Conservation (phyloP, 2,329 filamentous ascomycete species). For the Xylaria sp. region DNA sequence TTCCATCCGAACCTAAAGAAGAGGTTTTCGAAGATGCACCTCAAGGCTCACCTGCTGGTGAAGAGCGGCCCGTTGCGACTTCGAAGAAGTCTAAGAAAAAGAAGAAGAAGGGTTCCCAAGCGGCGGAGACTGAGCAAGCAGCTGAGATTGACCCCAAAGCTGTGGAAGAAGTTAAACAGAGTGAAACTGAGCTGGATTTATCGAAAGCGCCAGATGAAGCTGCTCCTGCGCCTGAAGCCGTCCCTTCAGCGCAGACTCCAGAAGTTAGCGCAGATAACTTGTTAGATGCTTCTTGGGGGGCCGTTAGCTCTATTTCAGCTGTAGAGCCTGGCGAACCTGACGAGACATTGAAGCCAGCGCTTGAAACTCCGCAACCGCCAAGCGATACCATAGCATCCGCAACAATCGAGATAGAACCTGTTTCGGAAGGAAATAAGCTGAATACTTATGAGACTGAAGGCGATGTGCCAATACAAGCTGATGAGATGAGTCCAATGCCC, state of each 20-base stretch:
- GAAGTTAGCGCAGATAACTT: neutral
- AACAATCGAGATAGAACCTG: neutral
- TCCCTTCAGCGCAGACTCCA: slow-evolving; percentile 2
- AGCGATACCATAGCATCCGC: neutral
- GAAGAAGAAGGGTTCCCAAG: slow-evolving; percentile 25
- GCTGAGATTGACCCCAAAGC: neutral
- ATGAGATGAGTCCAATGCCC: neutral
- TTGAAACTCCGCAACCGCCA: slow-evolving; percentile 2
- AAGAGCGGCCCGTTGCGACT: slow-evolving; percentile 27
- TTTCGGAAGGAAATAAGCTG: slow-evolving; percentile 7
- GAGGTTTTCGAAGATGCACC: slow-evolving; percentile 19
- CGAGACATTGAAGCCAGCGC: neutral
- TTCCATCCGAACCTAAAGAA: slow-evolving; percentile 9
- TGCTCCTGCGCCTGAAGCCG: neutral
- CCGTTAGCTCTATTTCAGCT: neutral
- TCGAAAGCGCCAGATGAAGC: slow-evolving; percentile 15
- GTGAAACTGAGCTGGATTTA: slow-evolving; percentile 8
- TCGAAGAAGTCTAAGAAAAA: slow-evolving; percentile 38
- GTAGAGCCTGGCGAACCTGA: neutral
- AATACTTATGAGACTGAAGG: slow-evolving; percentile 8
- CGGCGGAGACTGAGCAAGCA: slow-evolving; percentile 7
- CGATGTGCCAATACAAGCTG: neutral
- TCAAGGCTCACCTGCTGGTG: slow-evolving; percentile 22
- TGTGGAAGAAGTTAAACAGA: slow-evolving; percentile 15
- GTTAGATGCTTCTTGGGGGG: slow-evolving; percentile 6